Evolutionary conservation across 257 asterid species (phyloP).

Genomic region (Leptodermis oblonga): DNA sequence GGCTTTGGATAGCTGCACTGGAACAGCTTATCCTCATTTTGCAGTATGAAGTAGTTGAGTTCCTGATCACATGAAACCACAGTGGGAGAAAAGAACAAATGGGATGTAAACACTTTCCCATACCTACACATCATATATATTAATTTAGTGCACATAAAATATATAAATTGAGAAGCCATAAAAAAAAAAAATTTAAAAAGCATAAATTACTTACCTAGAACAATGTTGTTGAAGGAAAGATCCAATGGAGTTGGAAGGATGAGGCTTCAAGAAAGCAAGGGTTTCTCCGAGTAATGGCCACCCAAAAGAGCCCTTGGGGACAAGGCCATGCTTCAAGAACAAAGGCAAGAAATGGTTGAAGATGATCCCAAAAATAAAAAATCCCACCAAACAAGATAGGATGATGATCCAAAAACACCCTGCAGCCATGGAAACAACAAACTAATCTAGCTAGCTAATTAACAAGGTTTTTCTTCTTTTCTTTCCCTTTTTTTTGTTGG

Average conservation of each 20-base stretch:
- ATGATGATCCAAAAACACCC: slow-evolving; percentile 17
- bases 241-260: slow-evolving; percentile 60
- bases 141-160: no score
- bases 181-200: no score
- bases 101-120: slow-evolving; percentile 79
- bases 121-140: slow-evolving; percentile 28
- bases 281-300: slow-evolving; percentile 81
- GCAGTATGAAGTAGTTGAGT: slow-evolving; percentile 61
- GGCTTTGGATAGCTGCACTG: slow-evolving; percentile 74
- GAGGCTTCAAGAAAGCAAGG: slow-evolving; percentile 62
- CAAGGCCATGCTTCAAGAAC: slow-evolving; percentile 28
- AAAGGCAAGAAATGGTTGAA: slow-evolving; percentile 64
- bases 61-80: slow-evolving; percentile 79
- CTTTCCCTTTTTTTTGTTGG: no score
- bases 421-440: slow-evolving; percentile 15
- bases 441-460: neutral
- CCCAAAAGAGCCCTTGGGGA: slow-evolving; percentile 65
- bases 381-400: slow-evolving; percentile 23
- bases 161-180: no score
- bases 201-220: slow-evolving; percentile 44
- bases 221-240: slow-evolving; percentile 56
- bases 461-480: no score
- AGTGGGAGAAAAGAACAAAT: slow-evolving; percentile 60
- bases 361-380: slow-evolving; percentile 30
- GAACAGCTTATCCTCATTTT: slow-evolving; percentile 61